A percentile compares a stretch with the other conserved stretches of the same genome.
These are phyloP conservation scores for Leptomonas pyrrhocoris DNA, from an alignment of 208 protist species.

Conservation along the genomic window DNA sequence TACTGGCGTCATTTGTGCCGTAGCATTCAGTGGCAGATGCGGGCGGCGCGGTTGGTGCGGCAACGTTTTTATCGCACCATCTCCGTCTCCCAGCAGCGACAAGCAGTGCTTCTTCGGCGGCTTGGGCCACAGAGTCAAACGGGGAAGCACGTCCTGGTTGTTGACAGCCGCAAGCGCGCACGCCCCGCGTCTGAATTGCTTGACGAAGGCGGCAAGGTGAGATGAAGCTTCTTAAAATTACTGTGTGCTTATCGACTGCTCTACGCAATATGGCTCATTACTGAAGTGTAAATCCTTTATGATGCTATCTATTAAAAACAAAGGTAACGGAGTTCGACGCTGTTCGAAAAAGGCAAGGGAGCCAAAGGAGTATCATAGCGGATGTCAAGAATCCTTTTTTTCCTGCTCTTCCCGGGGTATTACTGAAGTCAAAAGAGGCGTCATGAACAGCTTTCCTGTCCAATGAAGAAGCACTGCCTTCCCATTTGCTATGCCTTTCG, in stretches of 20 bases:
- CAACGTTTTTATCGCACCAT: slow-evolving; percentile 62
- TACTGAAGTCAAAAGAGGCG: no score
- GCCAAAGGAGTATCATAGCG: no score
- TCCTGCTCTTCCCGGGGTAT: no score
- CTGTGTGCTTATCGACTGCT: not conserved
- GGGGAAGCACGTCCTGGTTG: not conserved
- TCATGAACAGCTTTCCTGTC: no score
- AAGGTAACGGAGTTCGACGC: no score
- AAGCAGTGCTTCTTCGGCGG: slow-evolving; percentile 5
- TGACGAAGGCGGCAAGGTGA: not conserved
- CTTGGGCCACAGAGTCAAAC: not conserved
- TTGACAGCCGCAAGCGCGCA: slow-evolving; percentile 3
- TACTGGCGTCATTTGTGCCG: slow-evolving; percentile 75
- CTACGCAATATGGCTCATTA: no score
- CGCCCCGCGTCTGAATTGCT: slow-evolving; percentile 3
- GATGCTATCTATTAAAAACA: no score
- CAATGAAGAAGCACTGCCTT: no score
- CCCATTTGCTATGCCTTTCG: no score
- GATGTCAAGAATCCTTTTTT: no score
- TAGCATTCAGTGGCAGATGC: slow-evolving; percentile 69
- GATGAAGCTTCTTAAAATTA: slow-evolving; percentile 13
- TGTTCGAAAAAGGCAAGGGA: no score
- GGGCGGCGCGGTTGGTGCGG: slow-evolving; percentile 47
- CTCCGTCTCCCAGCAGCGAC: slow-evolving; percentile 15
- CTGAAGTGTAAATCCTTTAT: no score